A percentile compares a stretch with the other conserved stretches of the same genome.
Conservation (phyloP, 2,329 filamentous ascomycete species). For the Botryosphaeria dothidea region DNA sequence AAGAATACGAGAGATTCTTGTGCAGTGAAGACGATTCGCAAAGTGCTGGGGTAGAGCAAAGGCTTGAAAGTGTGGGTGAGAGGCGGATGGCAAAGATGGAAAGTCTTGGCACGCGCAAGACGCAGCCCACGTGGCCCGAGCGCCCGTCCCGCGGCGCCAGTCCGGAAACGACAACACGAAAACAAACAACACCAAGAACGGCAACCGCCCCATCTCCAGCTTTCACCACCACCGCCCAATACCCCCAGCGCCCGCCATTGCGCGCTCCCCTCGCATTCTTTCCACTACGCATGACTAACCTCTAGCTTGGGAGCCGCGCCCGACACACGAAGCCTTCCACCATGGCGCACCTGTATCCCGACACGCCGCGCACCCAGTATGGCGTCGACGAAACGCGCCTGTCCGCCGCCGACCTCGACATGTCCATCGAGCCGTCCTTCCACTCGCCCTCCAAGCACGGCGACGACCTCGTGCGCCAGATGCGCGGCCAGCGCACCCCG, state of each 20-base stretch:
- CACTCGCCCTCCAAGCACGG: constrained; percentile 72
- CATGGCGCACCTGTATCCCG: constrained; percentile 59
- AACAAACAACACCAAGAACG: constrained; percentile 14
- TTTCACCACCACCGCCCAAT: neutral
- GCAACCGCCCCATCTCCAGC: constrained; percentile 2
- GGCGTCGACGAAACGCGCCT: constrained; percentile 79
- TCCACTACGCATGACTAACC: neutral
- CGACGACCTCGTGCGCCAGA: constrained; percentile 72
- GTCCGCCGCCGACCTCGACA: constrained; percentile 69
- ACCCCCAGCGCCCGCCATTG: neutral
- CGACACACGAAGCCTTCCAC: constrained; percentile 9
- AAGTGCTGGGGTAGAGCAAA: too few relatives aligned
- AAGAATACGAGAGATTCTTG: neutral
- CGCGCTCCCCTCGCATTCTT: constrained; percentile 3
- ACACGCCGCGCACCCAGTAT: constrained; percentile 82
- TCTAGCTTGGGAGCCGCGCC: constrained; percentile 5
- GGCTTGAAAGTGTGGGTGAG: too few relatives aligned
- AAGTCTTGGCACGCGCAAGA: constrained; percentile 21
- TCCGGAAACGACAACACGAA: constrained; percentile 16
- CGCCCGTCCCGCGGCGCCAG: constrained; percentile 21
- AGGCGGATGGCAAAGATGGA: constrained; percentile 7
- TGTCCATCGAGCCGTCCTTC: constrained; percentile 86
- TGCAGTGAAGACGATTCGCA: too few relatives aligned
- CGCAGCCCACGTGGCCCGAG: constrained; percentile 15
- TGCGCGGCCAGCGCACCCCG: constrained; percentile 49